These are phyloP conservation scores for Dunaliella primolecta DNA, from an alignment of 139 green algal genomes.

Conservation along the genomic window DNA sequence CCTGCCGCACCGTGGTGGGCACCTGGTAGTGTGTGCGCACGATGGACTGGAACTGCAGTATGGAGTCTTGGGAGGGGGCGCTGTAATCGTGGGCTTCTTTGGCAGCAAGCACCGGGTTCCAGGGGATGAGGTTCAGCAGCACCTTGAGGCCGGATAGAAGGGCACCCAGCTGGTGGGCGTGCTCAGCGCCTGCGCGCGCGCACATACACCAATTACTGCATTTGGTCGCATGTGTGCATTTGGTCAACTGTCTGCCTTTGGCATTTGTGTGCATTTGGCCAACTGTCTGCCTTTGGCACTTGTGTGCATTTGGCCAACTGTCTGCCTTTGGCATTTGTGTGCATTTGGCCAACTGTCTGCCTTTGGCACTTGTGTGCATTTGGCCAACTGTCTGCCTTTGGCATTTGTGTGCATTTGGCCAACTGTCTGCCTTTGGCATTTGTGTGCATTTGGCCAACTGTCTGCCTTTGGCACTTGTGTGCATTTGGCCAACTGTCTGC, in stretches of 20 bases:
- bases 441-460: too few species aligned
- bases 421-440: too few species aligned
- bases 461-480: too few species aligned
- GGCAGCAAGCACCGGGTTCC: constrained; percentile 72
- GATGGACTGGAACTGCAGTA: constrained; percentile 65
- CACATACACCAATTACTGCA: background rate
- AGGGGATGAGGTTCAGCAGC: constrained; percentile 90
- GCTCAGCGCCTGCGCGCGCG: constrained; percentile 25
- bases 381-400: too few species aligned
- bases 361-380: too few species aligned
- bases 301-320: background rate
- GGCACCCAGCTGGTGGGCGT: constrained; percentile 73
- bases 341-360: background rate
- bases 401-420: too few species aligned
- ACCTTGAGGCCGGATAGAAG: constrained; percentile 63
- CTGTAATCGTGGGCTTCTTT: background rate
- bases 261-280: too few species aligned
- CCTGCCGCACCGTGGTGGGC: constrained; percentile 77
- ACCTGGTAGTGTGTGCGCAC: constrained; percentile 69
- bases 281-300: background rate
- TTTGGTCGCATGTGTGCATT: background rate
- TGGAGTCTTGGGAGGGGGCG: constrained; percentile 32
- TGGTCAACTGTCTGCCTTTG: background rate
- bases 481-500: too few species aligned
- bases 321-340: background rate